Conservation (phyloP, 139 green algal species). For the Haematococcus lacustris region DNA sequence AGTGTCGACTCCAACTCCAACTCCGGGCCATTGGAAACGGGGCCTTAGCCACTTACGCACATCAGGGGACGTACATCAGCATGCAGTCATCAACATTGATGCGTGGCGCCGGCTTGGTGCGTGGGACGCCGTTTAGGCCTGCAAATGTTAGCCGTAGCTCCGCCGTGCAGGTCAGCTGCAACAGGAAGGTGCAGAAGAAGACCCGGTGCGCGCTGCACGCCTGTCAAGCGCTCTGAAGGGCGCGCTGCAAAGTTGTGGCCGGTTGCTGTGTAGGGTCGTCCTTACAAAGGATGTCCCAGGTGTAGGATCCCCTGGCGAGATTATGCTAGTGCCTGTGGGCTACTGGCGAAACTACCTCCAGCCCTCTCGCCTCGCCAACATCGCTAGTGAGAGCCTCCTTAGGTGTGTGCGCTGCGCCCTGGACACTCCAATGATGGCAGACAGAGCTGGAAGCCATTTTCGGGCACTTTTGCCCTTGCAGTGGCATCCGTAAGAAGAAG, state of each 20-base stretch:
- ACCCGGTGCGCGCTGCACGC: conserved; percentile 10
- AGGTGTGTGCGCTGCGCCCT: conserved; percentile 36
- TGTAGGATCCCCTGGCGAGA: conserved; percentile 22
- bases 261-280: conserved; percentile 9
- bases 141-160: neutral
- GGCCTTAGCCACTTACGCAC: too few relatives aligned
- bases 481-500: conserved; percentile 48
- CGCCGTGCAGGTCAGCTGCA: conserved; percentile 25
- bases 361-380: conserved; percentile 60
- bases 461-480: conserved; percentile 10
- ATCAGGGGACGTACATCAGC: too few relatives aligned
- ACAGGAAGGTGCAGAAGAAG: conserved; percentile 53
- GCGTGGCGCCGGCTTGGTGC: conserved; percentile 2
- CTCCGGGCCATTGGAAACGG: too few relatives aligned
- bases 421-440: neutral
- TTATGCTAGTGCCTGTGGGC: conserved; percentile 62
- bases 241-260: neutral
- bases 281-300: conserved; percentile 19
- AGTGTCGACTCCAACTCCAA: too few relatives aligned
- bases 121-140: neutral
- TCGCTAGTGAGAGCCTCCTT: conserved; percentile 67
- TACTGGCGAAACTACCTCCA: conserved; percentile 89
- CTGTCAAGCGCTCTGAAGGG: neutral
- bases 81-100: neutral
- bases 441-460: neutral